A percentile compares a stretch with the other conserved stretches of the same genome.
phyloP scores from a whole-genome alignment of 2,329 filamentous ascomycete genomes.

The Leptographium radiaticola region DNA sequence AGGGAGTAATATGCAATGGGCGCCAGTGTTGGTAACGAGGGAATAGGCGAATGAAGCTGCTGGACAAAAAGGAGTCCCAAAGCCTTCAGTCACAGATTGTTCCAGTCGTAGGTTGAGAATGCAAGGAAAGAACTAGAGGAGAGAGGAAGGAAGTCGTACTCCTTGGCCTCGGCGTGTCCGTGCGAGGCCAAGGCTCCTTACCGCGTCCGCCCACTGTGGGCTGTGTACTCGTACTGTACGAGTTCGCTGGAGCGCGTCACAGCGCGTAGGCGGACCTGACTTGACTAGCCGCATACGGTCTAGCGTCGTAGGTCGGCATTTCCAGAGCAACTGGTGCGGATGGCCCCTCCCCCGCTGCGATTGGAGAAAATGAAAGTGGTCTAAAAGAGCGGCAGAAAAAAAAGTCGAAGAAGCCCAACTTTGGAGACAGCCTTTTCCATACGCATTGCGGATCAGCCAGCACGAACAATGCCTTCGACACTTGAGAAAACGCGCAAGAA shows the following conservation, averaged over 20 bases:
- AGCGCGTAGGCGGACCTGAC: conserved; percentile 5
- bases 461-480: conserved; percentile 53
- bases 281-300: not conserved
- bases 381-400: not conserved
- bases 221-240: not conserved
- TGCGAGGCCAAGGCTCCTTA: not conserved
- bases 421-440: not conserved
- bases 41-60: not conserved
- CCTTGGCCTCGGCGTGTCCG: not conserved
- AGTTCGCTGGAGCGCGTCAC: conserved; percentile 6
- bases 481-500: conserved; percentile 78
- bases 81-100: no score
- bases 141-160: not conserved
- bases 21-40: no score
- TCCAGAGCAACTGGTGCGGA: conserved; percentile 10
- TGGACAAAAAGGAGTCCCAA: not conserved
- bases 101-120: not conserved
- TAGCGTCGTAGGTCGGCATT: conserved; percentile 9
- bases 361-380: not conserved
- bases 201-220: not conserved
- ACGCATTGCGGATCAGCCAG: not conserved
- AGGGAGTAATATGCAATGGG: no score
- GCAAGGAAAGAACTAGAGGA: not conserved
- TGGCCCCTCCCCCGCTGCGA: conserved; percentile 5
- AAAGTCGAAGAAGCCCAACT: not conserved